Evolutionary conservation across 306 rosid genomes (phyloP).

Genomic region (Rosa lucieae): DNA sequence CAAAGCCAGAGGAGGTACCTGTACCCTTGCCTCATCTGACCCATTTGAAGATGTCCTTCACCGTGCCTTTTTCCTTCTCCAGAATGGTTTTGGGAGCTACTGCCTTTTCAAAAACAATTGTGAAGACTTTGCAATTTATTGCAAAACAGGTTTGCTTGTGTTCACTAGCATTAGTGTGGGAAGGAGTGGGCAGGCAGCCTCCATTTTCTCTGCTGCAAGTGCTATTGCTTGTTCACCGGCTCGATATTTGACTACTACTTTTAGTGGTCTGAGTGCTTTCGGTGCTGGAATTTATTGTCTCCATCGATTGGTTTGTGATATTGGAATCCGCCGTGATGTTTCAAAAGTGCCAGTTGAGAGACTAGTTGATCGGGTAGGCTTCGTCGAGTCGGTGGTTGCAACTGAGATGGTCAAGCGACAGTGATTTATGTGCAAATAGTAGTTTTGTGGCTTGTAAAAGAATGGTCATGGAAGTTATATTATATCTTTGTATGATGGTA

Average conservation of each 20-base stretch:
- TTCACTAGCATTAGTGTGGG: slow-evolving; percentile 38
- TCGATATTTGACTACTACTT: slow-evolving; percentile 23
- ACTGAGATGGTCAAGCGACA: slow-evolving; percentile 19
- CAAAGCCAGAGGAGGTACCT: slow-evolving; percentile 74
- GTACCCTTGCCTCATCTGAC: slow-evolving; percentile 61
- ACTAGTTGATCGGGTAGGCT: slow-evolving; percentile 34
- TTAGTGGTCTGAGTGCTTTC: neutral
- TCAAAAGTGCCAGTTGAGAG: slow-evolving; percentile 55
- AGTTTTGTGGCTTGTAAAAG: neutral
- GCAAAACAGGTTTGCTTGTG: slow-evolving; percentile 73
- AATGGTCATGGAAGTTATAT: neutral
- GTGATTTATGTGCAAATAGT: neutral
- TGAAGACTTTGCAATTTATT: slow-evolving; percentile 80
- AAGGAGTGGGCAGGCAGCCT: slow-evolving; percentile 62
- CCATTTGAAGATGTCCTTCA: slow-evolving; percentile 41
- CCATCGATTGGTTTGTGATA: slow-evolving; percentile 50
- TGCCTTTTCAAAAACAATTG: slow-evolving; percentile 65
- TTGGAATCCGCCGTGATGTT: slow-evolving; percentile 52
- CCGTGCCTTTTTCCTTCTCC: slow-evolving; percentile 58
- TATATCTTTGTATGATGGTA: neutral
- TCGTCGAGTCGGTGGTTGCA: slow-evolving; percentile 26
- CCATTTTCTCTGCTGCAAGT: slow-evolving; percentile 39
- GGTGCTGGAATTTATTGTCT: slow-evolving; percentile 48
- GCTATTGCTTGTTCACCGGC: slow-evolving; percentile 37
- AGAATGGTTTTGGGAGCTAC: slow-evolving; percentile 66